Conservation (phyloP, 768 basidiomycete species). For the Pholiota microspora region DNA sequence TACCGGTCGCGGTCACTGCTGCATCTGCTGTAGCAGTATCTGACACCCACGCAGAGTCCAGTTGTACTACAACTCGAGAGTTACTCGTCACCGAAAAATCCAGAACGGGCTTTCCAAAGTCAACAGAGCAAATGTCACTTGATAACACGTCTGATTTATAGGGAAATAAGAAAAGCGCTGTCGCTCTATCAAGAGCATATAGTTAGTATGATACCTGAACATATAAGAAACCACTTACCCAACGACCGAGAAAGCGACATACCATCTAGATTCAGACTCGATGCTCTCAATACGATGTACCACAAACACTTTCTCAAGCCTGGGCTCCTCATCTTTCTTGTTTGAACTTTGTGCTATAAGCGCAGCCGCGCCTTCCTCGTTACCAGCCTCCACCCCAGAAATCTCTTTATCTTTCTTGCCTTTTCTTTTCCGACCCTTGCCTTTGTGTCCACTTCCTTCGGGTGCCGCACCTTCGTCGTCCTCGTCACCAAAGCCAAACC, state of each 20-base stretch:
- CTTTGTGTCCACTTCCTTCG: slow-evolving; percentile 22
- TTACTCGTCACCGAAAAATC: slow-evolving; percentile 47
- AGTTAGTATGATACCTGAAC: background rate
- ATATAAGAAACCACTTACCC: slow-evolving; percentile 49
- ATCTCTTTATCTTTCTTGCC: slow-evolving; percentile 7
- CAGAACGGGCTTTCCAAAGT: slow-evolving; percentile 58
- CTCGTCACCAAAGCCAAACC: slow-evolving; percentile 30
- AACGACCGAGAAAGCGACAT: slow-evolving; percentile 65
- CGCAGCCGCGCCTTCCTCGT: slow-evolving; percentile 10
- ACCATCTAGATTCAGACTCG: slow-evolving; percentile 29
- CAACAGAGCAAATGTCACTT: slow-evolving; percentile 33
- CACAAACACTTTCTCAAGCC: slow-evolving; percentile 46
- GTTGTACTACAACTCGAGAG: slow-evolving; percentile 40
- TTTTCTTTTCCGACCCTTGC: slow-evolving; percentile 18
- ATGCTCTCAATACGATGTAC: slow-evolving; percentile 55
- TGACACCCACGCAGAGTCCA: slow-evolving; percentile 45
- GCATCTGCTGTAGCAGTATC: slow-evolving; percentile 7
- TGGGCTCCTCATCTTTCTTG: slow-evolving; percentile 16
- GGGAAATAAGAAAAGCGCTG: slow-evolving; percentile 58
- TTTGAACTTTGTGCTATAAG: slow-evolving; percentile 6
- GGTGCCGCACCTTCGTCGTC: slow-evolving; percentile 24
- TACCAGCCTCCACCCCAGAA: slow-evolving; percentile 2
- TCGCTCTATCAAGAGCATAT: slow-evolving; percentile 43
- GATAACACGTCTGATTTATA: slow-evolving; percentile 22
- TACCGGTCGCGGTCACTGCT: slow-evolving; percentile 13